Base-by-base conservation (phyloP, 441 rosid genomes). In the Adansonia grandidieri region DNA sequence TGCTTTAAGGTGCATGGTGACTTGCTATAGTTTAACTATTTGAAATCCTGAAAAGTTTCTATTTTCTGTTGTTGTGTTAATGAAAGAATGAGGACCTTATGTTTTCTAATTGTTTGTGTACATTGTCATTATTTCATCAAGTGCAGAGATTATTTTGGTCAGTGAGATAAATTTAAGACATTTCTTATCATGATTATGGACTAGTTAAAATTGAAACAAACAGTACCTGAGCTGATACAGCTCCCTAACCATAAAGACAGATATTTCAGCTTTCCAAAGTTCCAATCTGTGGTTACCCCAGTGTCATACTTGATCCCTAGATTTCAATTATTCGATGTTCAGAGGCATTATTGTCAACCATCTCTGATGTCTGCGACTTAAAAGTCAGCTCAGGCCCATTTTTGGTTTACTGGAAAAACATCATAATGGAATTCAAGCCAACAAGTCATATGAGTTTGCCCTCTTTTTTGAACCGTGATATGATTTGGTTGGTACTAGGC, bases 1-100 rank as follows among this genome's bases (percentile, higher is more conserved):
- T 82, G 98, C 98, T 85, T 84, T 96, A 87, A 92, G 99, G 98
- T 91, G 81, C 47, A 78, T 70, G 51, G 54, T 42, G 51, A 65
- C 72, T 76, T 72, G 65, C 37, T 61, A 51, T 71, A 37, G 32
- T 74, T 47, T 58, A 61, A 60, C 81, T 37, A 53, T 72, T 70
- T 77, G 68, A 50, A 17, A 69, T 32, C 74, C 71, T 62, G 2
- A 47, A 5, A 24, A 47, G 44, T 51, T 62, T 54, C 28, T 32
- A n/a, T 54, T 54, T 71, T 71, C 74, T 14, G 22, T 53, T 15
- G 44, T 51, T 28, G 61, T 22, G 45, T 24, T 70, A 50, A 13
- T 70, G 60, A 70, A 68, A 13, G 56, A 68, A 50, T 50, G 60
- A n/a, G 14, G 24, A 9, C 24, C 53, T 28, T 71, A 4, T 28